These are phyloP conservation scores for Hemisphaericaspora subhashii DNA, from an alignment of 1,139 yeast species.

Conservation along the genomic window DNA sequence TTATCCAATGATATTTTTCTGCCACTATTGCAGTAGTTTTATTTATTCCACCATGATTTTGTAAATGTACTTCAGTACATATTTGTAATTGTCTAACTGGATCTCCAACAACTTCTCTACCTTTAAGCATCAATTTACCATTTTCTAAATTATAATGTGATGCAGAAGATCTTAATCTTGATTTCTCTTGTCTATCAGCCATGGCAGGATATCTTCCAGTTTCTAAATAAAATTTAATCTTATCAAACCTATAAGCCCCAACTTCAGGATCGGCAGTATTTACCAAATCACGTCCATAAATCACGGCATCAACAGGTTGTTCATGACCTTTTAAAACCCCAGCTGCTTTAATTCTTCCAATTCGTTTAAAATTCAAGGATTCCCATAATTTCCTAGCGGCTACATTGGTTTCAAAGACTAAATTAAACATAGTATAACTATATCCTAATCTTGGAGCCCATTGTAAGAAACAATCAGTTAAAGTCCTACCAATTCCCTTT, in stretches of 20 bases:
- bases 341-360: constrained; percentile 81
- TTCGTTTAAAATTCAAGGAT: constrained; percentile 69
- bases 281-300: constrained; percentile 61
- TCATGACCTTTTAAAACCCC: constrained; percentile 85
- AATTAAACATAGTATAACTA: constrained; percentile 77
- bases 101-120: constrained; percentile 78
- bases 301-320: constrained; percentile 76
- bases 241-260: constrained; percentile 70
- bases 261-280: constrained; percentile 49
- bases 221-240: constrained; percentile 73
- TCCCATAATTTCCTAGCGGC: constrained; percentile 83
- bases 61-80: constrained; percentile 67
- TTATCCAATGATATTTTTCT: constrained; percentile 85
- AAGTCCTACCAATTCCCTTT: constrained; percentile 85
- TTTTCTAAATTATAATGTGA: constrained; percentile 70
- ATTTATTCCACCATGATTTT: constrained; percentile 86
- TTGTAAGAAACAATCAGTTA: constrained; percentile 78
- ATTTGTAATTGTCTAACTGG: constrained; percentile 72
- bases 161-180: constrained; percentile 78
- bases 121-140: constrained; percentile 76
- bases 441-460: constrained; percentile 94
- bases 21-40: constrained; percentile 77
- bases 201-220: constrained; percentile 86
- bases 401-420: constrained; percentile 85
- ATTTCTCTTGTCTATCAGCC: constrained; percentile 80